Evolutionary conservation across 2,329 filamentous ascomycete species (phyloP), one percentile per base, ranked within the genome.

Genomic region (Orbilia quercus): DNA sequence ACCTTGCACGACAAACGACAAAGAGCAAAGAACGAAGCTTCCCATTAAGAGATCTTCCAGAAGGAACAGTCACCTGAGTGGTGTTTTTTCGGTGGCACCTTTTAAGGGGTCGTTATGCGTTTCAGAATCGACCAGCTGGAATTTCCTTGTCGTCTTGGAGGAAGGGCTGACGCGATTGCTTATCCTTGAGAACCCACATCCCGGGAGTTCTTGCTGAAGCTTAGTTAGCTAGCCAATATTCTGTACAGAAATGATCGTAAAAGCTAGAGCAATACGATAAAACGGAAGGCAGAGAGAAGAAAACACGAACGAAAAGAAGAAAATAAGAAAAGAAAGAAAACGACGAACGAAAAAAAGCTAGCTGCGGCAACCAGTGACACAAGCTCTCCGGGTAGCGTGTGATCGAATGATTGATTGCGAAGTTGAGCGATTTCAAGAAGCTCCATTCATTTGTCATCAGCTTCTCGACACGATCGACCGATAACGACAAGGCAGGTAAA

Each of bases 81-180:
- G 58, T 55, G 57, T 59, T 71, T 71, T 53, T 42, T 64, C 66
- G 50, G 66, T 71, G 66, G 66, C 66, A 71, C 66, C 66, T 34
- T 58, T 71, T 64, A 55, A 64, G 66, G 66, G 66, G 58, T 31
- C 51, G 58, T 58, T 63, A 62, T 63, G 66, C 57, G 66, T 71
- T 71, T 71, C 66, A 71, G 66, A 71, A 64, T 63, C 20, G 66
- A 71, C 66, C 66, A 71, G 66, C 66, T 71, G 58, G 66, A 71
- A 62, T 71, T 38, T 55, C 28, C 50, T 70, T 34, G 28, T 38
- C 44, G 16, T 53, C 14, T 42, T 44, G 51, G 51, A 53, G 28
- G 45, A 71, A 71, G 66, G 65, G 66, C 66, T 71, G 66, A 71
- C 66, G 66, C 66, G 66, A 71, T 71, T 71, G 51, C 58, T 64